phyloP scores from a whole-genome alignment of 1,284 basidiomycete genomes.

The Melampsora americana region DNA sequence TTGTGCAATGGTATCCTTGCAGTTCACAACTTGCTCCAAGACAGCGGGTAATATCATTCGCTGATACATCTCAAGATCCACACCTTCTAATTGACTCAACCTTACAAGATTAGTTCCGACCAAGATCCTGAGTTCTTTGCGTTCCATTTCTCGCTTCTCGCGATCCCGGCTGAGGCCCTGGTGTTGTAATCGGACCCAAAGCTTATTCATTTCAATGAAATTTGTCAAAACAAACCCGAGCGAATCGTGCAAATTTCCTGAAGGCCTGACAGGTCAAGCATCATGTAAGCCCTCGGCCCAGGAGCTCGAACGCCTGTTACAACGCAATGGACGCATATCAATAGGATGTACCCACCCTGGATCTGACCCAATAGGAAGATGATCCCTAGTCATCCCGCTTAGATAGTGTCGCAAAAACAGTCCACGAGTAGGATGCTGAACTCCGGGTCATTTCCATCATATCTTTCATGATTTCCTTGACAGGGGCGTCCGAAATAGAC shows the following conservation, averaged over 20 bases:
- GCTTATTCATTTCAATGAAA: constrained; percentile 98
- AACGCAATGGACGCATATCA: neutral
- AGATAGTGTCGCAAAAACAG: constrained; percentile 90
- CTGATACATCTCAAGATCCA: constrained; percentile 85
- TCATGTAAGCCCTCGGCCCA: neutral
- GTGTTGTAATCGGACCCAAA: constrained; percentile 94
- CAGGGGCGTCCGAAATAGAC: constrained; percentile 87
- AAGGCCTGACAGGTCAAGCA: constrained; percentile 60
- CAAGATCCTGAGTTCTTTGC: constrained; percentile 83
- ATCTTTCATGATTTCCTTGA: constrained; percentile 98
- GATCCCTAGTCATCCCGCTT: constrained; percentile 87
- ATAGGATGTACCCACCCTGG: constrained; percentile 63
- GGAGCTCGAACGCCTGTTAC: constrained; percentile 45
- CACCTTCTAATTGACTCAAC: constrained; percentile 84
- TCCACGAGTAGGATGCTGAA: constrained; percentile 86
- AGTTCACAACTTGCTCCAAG: constrained; percentile 89
- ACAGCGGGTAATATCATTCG: constrained; percentile 78
- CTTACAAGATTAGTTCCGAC: constrained; percentile 94
- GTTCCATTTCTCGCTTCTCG: constrained; percentile 90
- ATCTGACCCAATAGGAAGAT: constrained; percentile 79
- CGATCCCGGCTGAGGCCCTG: constrained; percentile 90
- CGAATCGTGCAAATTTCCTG: constrained; percentile 84
- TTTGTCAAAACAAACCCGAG: constrained; percentile 91
- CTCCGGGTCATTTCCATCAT: constrained; percentile 99
- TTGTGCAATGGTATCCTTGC: constrained; percentile 93